phyloP scores from a whole-genome alignment of 1,284 basidiomycete species.

The Athelia sp. region DNA sequence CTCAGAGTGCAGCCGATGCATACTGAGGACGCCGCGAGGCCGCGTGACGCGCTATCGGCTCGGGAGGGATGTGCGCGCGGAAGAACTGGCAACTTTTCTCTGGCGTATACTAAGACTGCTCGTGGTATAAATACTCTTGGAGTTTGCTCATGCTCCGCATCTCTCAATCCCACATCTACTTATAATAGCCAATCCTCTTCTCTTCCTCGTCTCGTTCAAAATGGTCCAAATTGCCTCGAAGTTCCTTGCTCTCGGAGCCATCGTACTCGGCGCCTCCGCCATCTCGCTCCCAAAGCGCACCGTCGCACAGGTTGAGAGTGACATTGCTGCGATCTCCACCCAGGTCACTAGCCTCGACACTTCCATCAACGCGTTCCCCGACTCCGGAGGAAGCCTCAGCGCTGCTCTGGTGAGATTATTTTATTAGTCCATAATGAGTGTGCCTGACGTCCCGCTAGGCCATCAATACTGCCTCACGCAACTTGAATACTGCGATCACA shows the following conservation, averaged over 20 bases:
- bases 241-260: constrained; percentile 8
- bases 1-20: too few species aligned
- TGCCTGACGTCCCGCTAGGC: constrained; percentile 5
- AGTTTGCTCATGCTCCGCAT: too few species aligned
- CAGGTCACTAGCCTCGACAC: constrained; percentile 17
- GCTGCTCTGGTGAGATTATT: constrained; percentile 14
- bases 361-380: constrained; percentile 17
- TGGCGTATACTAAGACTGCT: too few species aligned
- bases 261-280: constrained; percentile 9
- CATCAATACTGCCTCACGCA: constrained; percentile 17
- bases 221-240: constrained; percentile 13
- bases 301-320: constrained; percentile 17
- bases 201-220: too few species aligned
- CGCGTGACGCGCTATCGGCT: too few species aligned
- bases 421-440: background rate
- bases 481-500: constrained; percentile 8
- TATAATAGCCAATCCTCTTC: too few species aligned
- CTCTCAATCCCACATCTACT: too few species aligned
- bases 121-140: too few species aligned
- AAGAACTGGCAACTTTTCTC: too few species aligned
- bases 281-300: constrained; percentile 15
- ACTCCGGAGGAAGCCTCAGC: constrained; percentile 14
- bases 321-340: constrained; percentile 15
- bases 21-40: too few species aligned
- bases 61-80: too few species aligned